Conservation (phyloP, 2,329 filamentous ascomycete genomes). For the Talaromyces atroroseus region DNA sequence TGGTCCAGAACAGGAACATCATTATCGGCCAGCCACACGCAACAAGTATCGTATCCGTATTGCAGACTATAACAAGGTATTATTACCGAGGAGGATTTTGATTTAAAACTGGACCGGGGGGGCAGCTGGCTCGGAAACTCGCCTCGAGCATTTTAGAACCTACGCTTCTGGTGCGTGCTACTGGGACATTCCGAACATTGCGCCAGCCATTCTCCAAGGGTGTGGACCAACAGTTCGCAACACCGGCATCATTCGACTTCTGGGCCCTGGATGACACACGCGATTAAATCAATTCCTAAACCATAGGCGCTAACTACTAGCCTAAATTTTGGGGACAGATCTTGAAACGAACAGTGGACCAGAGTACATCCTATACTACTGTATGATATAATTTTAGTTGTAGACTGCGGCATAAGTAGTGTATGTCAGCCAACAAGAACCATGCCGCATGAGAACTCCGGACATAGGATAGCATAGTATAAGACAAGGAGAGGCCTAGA, state of each 20-base stretch:
- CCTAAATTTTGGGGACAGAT: neutral
- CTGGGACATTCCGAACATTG: neutral
- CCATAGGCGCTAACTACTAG: neutral
- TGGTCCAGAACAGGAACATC: too few species aligned
- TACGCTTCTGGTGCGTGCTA: too few species aligned
- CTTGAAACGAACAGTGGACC: neutral
- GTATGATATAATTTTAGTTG: neutral
- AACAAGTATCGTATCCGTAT: neutral
- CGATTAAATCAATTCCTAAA: neutral
- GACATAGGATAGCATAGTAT: neutral
- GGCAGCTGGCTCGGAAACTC: neutral
- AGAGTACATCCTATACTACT: neutral
- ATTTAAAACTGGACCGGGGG: neutral
- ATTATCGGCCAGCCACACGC: neutral
- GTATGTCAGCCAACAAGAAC: neutral
- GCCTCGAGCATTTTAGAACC: neutral
- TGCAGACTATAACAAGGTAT: neutral
- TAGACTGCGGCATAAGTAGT: neutral
- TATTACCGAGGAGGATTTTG: neutral
- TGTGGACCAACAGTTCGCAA: neutral
- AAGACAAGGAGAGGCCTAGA: neutral
- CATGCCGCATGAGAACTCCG: neutral
- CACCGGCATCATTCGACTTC: neutral
- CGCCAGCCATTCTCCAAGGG: neutral
- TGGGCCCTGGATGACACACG: neutral